Evolutionary conservation across 306 rosid genomes (phyloP).

Genomic region (Ammopiptanthus mongolicus): DNA sequence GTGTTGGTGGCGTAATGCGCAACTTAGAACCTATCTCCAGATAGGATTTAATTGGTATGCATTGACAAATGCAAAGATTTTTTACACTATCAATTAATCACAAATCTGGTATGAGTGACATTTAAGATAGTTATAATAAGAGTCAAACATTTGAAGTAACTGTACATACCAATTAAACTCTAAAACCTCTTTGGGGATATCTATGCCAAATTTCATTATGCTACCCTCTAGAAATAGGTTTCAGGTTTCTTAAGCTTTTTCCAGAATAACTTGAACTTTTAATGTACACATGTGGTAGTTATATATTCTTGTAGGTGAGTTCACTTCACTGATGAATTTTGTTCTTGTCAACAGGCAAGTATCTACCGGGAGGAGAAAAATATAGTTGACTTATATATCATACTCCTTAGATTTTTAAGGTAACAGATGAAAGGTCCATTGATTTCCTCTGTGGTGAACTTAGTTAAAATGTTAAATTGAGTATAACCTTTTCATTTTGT

Average conservation of each 20-base stretch:
- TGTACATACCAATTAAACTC: no score
- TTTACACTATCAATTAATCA: no score
- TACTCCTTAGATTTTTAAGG: slow-evolving; percentile 93
- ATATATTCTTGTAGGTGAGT: slow-evolving; percentile 5
- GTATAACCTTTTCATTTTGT: background rate
- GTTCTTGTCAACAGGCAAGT: slow-evolving; percentile 54
- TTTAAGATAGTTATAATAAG: no score
- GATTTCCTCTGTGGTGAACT: slow-evolving; percentile 10
- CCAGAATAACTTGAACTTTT: slow-evolving; percentile 10
- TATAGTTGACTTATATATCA: slow-evolving; percentile 79
- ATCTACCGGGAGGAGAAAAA: slow-evolving; percentile 81
- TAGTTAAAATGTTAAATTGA: background rate
- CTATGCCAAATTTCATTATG: background rate
- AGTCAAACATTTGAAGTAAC: no score
- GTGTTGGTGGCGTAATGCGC: background rate
- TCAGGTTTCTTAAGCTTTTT: background rate
- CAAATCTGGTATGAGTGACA: no score
- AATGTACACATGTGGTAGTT: background rate
- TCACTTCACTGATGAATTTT: background rate
- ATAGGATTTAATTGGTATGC: no score
- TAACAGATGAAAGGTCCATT: slow-evolving; percentile 17
- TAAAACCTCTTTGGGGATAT: background rate
- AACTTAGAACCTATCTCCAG: no score
- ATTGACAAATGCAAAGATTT: no score
- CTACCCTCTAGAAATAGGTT: background rate